A percentile compares a stretch with the other conserved stretches of the same genome.
phyloP scores from a whole-genome alignment of 148 eudicot genomes.

The Chenopodium formosanum region DNA sequence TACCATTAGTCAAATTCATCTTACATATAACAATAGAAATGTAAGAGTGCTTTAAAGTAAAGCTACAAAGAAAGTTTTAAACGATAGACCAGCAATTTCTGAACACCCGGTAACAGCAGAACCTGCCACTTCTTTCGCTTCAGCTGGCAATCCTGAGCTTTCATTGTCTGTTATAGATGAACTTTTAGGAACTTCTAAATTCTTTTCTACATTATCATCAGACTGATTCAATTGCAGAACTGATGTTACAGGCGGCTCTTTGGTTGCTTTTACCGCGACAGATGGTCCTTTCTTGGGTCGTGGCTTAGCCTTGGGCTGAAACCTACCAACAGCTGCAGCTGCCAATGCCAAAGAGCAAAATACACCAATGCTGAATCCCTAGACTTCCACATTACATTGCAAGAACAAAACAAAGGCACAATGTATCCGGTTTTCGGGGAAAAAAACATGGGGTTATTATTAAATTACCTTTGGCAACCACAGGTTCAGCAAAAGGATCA shows the following conservation, averaged over 20 bases:
- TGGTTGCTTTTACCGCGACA: slow-evolving; percentile 7
- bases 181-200: slow-evolving; percentile 11
- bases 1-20: slow-evolving; percentile 15
- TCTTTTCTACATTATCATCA: slow-evolving; percentile 10
- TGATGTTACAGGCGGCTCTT: slow-evolving; percentile 23
- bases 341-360: slow-evolving; percentile 33
- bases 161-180: slow-evolving; percentile 11
- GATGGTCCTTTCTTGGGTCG: slow-evolving; percentile 36
- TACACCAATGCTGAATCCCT: slow-evolving; percentile 2
- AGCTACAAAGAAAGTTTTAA: not conserved
- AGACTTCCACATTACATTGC: not conserved
- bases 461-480: slow-evolving; percentile 23
- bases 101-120: slow-evolving; percentile 16
- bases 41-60: not conserved
- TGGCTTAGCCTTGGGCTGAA: slow-evolving; percentile 60
- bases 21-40: not conserved
- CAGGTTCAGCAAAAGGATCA: slow-evolving; percentile 24
- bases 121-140: slow-evolving; percentile 23
- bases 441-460: not conserved
- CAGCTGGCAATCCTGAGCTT: not conserved
- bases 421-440: not conserved
- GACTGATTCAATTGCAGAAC: slow-evolving; percentile 8
- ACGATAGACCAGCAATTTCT: slow-evolving; percentile 21
- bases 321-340: slow-evolving; percentile 49
- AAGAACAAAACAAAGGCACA: not conserved